These are phyloP conservation scores for Lycium barbarum DNA, from an alignment of 257 asterid genomes.

Conservation along the genomic window DNA sequence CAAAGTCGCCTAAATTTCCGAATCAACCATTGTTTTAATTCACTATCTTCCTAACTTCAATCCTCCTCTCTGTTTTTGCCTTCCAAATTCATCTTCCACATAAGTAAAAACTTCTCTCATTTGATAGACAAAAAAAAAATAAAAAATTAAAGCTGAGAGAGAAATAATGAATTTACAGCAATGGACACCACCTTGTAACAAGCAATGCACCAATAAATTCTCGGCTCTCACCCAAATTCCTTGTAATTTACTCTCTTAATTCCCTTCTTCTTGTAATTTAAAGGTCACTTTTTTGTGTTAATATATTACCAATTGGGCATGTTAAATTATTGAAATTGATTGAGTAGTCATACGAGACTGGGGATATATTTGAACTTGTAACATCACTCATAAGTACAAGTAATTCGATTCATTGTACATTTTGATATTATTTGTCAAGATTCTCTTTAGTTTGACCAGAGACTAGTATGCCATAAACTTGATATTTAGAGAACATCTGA, in stretches of 20 bases:
- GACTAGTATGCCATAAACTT: too few relatives aligned
- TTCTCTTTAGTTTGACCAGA: too few relatives aligned
- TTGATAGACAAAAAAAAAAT: background rate
- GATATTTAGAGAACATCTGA: too few relatives aligned
- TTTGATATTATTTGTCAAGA: too few relatives aligned
- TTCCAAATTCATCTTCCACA: background rate
- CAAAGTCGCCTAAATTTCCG: conserved; percentile 19
- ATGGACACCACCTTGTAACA: conserved; percentile 88
- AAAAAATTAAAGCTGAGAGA: conserved; percentile 20
- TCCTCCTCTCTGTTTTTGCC: too few relatives aligned
- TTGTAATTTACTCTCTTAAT: conserved; percentile 44
- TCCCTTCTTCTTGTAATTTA: background rate
- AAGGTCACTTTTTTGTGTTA: background rate
- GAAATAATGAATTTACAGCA: conserved; percentile 60
- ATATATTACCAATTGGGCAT: background rate
- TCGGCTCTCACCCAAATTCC: conserved; percentile 84
- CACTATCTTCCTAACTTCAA: too few relatives aligned
- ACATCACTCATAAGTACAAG: background rate
- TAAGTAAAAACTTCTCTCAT: background rate
- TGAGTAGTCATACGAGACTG: background rate
- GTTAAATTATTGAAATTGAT: background rate
- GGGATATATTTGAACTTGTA: background rate
- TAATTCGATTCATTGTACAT: background rate
- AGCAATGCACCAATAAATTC: conserved; percentile 77
- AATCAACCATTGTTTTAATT: conserved; percentile 4